Evolutionary conservation across 129 eudicot species (phyloP).

Genomic region (Smallanthus sonchifolius): DNA sequence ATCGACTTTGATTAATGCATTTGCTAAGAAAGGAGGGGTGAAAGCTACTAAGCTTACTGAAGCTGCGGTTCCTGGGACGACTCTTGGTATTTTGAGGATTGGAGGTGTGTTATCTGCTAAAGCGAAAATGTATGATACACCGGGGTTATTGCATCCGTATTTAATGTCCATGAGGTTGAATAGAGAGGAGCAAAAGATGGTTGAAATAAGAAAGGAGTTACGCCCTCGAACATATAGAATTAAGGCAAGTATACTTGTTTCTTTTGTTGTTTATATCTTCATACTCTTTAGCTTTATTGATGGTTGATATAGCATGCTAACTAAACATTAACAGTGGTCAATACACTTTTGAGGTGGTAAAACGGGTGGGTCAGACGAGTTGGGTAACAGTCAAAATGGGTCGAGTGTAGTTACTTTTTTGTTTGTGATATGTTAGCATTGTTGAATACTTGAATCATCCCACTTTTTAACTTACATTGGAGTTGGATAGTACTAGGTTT

Average conservation of each 20-base stretch:
- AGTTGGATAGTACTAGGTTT: background rate
- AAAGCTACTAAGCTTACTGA: conserved; percentile 79
- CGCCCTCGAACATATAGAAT: conserved; percentile 76
- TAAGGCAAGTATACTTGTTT: conserved; percentile 51
- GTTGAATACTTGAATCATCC: background rate
- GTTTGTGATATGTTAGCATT: background rate
- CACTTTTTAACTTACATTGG: background rate
- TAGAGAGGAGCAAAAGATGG: conserved; percentile 94
- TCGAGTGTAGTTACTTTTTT: background rate
- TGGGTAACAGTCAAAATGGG: background rate
- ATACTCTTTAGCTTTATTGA: background rate
- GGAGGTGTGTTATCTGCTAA: conserved; percentile 88
- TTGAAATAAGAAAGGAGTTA: conserved; percentile 80
- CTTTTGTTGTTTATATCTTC: background rate
- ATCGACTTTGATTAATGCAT: conserved; percentile 84
- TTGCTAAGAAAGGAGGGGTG: conserved; percentile 80
- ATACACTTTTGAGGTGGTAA: background rate
- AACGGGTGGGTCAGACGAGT: background rate
- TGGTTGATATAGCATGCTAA: conserved; percentile 6
- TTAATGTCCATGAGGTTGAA: conserved; percentile 87
- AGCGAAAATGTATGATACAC: conserved; percentile 98
- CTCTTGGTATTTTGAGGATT: conserved; percentile 85
- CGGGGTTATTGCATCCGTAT: conserved; percentile 89
- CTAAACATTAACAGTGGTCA: background rate
- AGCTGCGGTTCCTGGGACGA: conserved; percentile 97